These are phyloP conservation scores for Phanerodontia chrysosporium DNA, from an alignment of 768 basidiomycete species.

Conservation along the genomic window DNA sequence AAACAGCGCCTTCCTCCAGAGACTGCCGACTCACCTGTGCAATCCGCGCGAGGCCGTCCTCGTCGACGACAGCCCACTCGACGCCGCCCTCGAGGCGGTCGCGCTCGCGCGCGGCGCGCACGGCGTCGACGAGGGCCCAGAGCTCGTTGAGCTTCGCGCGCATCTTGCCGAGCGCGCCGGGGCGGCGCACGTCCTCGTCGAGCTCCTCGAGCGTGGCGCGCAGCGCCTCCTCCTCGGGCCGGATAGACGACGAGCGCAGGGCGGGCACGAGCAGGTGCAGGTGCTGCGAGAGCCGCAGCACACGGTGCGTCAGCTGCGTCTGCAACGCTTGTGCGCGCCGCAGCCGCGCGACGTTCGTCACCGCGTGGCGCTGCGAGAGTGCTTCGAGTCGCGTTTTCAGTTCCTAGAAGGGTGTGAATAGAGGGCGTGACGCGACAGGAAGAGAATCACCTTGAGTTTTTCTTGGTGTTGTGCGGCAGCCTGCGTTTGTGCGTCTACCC, in stretches of 20 bases:
- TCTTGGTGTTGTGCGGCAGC: constrained; percentile 66
- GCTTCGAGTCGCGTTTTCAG: constrained; percentile 59
- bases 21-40: constrained; percentile 48
- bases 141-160: constrained; percentile 76
- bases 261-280: constrained; percentile 76
- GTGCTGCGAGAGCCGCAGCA: constrained; percentile 68
- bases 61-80: constrained; percentile 85
- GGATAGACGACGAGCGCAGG: constrained; percentile 68
- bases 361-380: constrained; percentile 57
- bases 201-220: constrained; percentile 69
- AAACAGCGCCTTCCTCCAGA: constrained; percentile 1
- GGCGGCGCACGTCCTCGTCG: constrained; percentile 61
- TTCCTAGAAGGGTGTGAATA: constrained; percentile 37
- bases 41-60: constrained; percentile 75
- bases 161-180: constrained; percentile 51
- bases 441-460: constrained; percentile 46
- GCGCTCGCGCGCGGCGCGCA: constrained; percentile 54
- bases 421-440: neutral
- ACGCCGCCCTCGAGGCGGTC: constrained; percentile 43
- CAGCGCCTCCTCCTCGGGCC: constrained; percentile 77
- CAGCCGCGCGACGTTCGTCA: constrained; percentile 66
- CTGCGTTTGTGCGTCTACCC: constrained; percentile 69
- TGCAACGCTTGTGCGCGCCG: constrained; percentile 59
- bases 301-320: constrained; percentile 65
- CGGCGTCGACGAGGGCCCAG: constrained; percentile 78